phyloP scores from a whole-genome alignment of 805 yeast genomes.

The Metschnikowia sp. region DNA sequence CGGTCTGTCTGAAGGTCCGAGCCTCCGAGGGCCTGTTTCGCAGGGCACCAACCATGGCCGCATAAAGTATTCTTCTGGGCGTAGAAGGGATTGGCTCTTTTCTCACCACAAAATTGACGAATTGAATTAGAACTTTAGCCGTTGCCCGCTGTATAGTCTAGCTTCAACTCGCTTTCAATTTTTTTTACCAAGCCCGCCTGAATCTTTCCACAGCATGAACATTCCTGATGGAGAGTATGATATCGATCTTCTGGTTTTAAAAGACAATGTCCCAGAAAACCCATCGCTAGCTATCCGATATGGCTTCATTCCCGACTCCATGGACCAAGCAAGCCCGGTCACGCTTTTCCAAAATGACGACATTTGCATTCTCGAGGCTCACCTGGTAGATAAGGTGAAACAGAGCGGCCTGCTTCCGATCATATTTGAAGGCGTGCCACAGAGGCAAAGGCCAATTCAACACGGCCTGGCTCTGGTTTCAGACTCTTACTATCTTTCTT shows the following conservation, averaged over 20 bases:
- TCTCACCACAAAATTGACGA: no score
- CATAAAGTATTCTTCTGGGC: no score
- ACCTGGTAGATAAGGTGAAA: constrained; percentile 20
- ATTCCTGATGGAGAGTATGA: constrained; percentile 44
- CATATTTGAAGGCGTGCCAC: constrained; percentile 39
- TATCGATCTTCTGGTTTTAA: constrained; percentile 32
- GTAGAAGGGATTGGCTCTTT: no score
- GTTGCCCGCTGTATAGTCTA: no score
- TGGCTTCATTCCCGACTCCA: constrained; percentile 39
- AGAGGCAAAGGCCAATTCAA: constrained; percentile 20
- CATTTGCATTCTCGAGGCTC: constrained; percentile 32
- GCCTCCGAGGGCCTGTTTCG: no score
- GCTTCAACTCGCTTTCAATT: no score
- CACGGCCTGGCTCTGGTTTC: constrained; percentile 12
- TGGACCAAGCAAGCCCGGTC: constrained; percentile 35
- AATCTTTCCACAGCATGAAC: constrained; percentile 18
- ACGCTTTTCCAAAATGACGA: constrained; percentile 33
- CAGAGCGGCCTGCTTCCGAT: constrained; percentile 19
- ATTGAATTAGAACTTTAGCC: no score
- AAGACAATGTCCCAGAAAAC: background rate
- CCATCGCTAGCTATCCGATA: constrained; percentile 27
- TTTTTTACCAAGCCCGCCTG: no score
- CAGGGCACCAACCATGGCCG: no score
- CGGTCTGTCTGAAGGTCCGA: no score
- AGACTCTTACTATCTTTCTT: constrained; percentile 32